Conservation (phyloP, 441 rosid genomes). For the Omphalea diandra region DNA sequence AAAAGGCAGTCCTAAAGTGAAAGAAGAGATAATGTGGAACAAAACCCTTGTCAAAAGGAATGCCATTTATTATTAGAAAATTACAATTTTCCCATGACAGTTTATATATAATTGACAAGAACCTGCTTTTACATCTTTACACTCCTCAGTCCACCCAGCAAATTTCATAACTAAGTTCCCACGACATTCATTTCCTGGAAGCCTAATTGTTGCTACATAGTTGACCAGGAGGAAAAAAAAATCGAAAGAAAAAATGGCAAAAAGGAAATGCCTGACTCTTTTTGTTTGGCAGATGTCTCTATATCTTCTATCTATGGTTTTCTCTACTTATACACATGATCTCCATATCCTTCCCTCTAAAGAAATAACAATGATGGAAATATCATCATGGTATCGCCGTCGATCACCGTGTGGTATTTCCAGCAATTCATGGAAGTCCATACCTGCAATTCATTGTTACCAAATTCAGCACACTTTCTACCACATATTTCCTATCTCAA, state of each 20-base stretch:
- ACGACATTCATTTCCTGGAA: conserved; percentile 20
- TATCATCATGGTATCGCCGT: conserved; percentile 88
- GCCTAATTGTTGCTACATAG: conserved; percentile 38
- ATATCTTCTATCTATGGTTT: conserved; percentile 21
- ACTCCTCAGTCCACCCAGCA: conserved; percentile 35
- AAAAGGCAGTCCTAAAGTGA: background rate
- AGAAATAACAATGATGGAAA: conserved; percentile 84
- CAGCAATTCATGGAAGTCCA: conserved; percentile 89
- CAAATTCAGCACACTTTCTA: conserved; percentile 2
- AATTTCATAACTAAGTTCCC: conserved; percentile 30
- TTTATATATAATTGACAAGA: conserved; percentile 30
- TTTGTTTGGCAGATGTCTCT: conserved; percentile 24
- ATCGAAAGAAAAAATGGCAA: conserved; percentile 22
- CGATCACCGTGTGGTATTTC: conserved; percentile 98
- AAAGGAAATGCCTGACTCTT: conserved; percentile 33
- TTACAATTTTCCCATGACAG: conserved; percentile 36
- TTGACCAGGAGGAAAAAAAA: conserved; percentile 28
- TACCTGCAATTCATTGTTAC: conserved; percentile 51
- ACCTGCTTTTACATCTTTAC: conserved; percentile 41
- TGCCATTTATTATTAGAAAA: conserved; percentile 31
- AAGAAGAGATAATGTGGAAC: conserved; percentile 15
- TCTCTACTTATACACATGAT: conserved; percentile 71
- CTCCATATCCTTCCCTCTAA: conserved; percentile 98
- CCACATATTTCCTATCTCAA: background rate
- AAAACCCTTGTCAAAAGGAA: conserved; percentile 26